Conservation (phyloP, 345 rosid species). For the Geranium brycei region DNA sequence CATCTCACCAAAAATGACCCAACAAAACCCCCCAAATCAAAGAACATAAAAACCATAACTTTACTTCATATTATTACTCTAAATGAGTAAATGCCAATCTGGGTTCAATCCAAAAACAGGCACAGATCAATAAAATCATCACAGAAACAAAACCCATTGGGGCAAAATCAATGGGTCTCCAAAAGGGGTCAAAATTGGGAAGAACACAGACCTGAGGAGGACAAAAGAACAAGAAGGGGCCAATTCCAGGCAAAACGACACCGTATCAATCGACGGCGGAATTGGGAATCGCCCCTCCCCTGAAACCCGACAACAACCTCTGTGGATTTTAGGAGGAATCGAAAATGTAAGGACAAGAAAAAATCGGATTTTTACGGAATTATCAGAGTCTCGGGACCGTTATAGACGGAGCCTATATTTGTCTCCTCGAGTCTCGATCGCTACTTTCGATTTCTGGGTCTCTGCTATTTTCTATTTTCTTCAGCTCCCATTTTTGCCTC, state of each 20-base stretch:
- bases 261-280: background rate
- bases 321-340: background rate
- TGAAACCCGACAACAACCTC: background rate
- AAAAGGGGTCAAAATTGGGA: background rate
- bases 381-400: background rate
- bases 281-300: background rate
- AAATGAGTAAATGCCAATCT: too few species aligned
- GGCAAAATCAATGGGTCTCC: background rate
- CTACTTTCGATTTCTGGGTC: background rate
- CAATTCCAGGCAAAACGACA: background rate
- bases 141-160: too few species aligned
- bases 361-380: too few species aligned
- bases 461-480: background rate
- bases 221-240: background rate
- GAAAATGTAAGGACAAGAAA: background rate
- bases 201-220: background rate
- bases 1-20: too few species aligned
- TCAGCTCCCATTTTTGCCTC: background rate
- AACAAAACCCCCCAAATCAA: too few species aligned
- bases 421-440: background rate
- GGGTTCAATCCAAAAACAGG: background rate
- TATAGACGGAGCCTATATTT: background rate
- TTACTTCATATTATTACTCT: too few species aligned
- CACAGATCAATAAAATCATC: background rate
- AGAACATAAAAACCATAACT: too few species aligned